phyloP scores from a whole-genome alignment of 164 flowering plant genomes.

The Sextonia rubra region DNA sequence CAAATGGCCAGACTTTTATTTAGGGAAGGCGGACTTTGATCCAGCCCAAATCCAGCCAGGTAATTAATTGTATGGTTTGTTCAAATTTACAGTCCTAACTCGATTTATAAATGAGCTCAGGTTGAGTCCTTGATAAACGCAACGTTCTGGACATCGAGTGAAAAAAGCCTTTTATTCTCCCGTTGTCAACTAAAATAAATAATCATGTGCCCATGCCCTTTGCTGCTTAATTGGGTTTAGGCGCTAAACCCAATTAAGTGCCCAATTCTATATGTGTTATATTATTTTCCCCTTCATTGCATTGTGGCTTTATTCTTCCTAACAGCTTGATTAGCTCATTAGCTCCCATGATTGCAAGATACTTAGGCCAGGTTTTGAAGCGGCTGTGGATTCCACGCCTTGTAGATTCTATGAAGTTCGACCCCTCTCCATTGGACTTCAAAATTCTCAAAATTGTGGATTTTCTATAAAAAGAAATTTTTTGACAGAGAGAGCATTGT shows the following conservation, averaged over 20 bases:
- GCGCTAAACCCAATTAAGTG: not conserved
- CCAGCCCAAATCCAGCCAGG: too few species aligned
- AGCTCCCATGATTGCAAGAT: not conserved
- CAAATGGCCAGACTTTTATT: not conserved
- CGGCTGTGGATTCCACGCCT: too few species aligned
- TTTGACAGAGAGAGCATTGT: too few species aligned
- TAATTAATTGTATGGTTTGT: not conserved
- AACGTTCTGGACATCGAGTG: not conserved
- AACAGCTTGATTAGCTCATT: not conserved
- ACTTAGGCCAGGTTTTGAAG: not conserved
- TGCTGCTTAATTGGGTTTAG: not conserved
- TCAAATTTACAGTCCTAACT: not conserved
- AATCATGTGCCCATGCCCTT: not conserved
- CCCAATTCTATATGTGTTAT: not conserved
- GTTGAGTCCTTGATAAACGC: not conserved
- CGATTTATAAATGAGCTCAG: not conserved
- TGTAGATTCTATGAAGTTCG: too few species aligned
- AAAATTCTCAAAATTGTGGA: too few species aligned
- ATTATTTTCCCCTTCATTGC: not conserved
- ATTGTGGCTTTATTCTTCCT: not conserved
- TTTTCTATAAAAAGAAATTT: too few species aligned
- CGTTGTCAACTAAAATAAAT: too few species aligned
- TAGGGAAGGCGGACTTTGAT: not conserved
- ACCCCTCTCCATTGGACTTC: too few species aligned
- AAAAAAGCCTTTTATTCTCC: too few species aligned